A percentile compares a stretch with the other conserved stretches of the same genome.
phyloP scores from a whole-genome alignment of 352 stramenopile genomes.

The Phytophthora litchii region DNA sequence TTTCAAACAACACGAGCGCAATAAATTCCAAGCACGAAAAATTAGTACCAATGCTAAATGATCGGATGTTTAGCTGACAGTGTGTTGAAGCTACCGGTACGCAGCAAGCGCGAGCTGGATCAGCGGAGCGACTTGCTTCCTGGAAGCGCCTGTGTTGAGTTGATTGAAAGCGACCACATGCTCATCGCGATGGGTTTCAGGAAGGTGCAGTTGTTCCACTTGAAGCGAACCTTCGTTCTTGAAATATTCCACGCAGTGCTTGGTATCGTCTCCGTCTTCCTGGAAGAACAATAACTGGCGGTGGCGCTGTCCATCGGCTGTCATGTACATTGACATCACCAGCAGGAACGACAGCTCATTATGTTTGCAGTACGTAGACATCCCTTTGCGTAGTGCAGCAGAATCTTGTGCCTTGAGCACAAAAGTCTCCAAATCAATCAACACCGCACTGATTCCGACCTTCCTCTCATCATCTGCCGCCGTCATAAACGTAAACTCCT shows the following conservation, averaged over 20 bases:
- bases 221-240: constrained; percentile 45
- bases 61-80: too few relatives aligned
- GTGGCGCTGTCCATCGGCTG: constrained; percentile 39
- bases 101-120: constrained; percentile 51
- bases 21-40: not conserved
- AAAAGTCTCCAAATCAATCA: constrained; percentile 63
- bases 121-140: constrained; percentile 82
- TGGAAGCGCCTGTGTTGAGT: constrained; percentile 61
- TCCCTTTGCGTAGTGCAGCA: constrained; percentile 28
- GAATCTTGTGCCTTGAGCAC: constrained; percentile 45
- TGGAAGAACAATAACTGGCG: constrained; percentile 76
- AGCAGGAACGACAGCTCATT: constrained; percentile 69
- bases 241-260: constrained; percentile 48
- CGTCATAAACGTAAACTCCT: constrained; percentile 58
- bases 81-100: too few relatives aligned
- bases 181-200: constrained; percentile 31
- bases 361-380: constrained; percentile 46
- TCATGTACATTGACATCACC: constrained; percentile 74
- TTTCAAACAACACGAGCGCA: not conserved
- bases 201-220: constrained; percentile 45
- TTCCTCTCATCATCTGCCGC: constrained; percentile 3
- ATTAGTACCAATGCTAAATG: too few relatives aligned
- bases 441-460: constrained; percentile 66
- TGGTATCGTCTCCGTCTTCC: constrained; percentile 28
- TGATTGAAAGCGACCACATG: constrained; percentile 58